Percentiles rank a stretch among this genome's conserved stretches.
phyloP scores from a whole-genome alignment of 169 alveolate species.

The Babesia divergens region DNA sequence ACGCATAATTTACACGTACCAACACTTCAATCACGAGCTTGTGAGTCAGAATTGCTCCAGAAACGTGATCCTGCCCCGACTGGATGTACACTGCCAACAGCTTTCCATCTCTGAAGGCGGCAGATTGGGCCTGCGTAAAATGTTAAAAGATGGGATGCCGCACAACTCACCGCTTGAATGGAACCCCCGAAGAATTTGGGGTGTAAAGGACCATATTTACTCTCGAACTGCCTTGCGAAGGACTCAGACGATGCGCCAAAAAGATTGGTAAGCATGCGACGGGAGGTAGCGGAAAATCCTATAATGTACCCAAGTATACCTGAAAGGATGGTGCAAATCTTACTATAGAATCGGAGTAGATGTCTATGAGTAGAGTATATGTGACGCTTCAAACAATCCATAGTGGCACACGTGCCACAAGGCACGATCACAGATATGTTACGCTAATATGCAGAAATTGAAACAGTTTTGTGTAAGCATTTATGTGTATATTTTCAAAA shows the following conservation, averaged over 20 bases:
- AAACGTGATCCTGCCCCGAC: background rate
- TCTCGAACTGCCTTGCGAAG: constrained; percentile 17
- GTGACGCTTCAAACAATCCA: background rate
- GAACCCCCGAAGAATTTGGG: constrained; percentile 53
- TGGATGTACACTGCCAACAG: constrained; percentile 43
- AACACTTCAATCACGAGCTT: constrained; percentile 29
- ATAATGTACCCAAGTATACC: background rate
- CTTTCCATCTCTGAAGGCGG: constrained; percentile 36
- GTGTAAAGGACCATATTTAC: constrained; percentile 33
- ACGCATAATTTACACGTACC: background rate
- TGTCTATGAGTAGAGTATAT: background rate
- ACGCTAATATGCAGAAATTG: no score
- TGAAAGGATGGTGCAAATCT: background rate
- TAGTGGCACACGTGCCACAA: background rate
- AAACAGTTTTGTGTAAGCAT: no score
- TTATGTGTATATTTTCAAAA: no score
- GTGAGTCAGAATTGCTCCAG: constrained; percentile 24
- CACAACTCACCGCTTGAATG: constrained; percentile 31
- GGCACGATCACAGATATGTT: background rate
- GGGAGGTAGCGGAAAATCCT: background rate
- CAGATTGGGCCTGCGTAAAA: constrained; percentile 5
- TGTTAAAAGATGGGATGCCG: background rate
- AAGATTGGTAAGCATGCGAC: background rate
- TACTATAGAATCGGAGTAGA: background rate
- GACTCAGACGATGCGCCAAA: background rate